Evolutionary conservation across 805 yeast species (phyloP), one percentile per base, ranked within the genome.

Genomic region (Clavispora vitiphila): DNA sequence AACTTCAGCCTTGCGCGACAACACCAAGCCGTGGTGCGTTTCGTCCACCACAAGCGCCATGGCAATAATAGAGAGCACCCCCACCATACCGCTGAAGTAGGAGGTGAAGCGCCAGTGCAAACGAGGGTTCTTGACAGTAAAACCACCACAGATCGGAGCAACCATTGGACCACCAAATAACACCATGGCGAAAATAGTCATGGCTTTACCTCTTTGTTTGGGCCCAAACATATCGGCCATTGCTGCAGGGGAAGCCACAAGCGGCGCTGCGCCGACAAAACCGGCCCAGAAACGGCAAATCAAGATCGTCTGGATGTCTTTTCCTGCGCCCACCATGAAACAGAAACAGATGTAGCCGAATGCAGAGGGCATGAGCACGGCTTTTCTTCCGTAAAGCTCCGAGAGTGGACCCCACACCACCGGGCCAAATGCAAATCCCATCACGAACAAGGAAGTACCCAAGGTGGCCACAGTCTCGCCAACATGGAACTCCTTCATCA

Each of bases 351-450:
- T 65, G 56, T 77, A 76, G 1, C 83, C 76, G 32, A 86, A 65
- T 4, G 74, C 61, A 5, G 89, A 77, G 3, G 78, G 47, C 2
- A 83, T 49, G 41, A 85, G 54, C 12, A 86, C 80, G 14, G 74
- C 61, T 58, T 77, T 76, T 61, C 96, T 76, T 41, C 95, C 93
- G 50, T 72, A 81, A 27, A 83, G 55, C 60, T 85, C 95, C n/a
- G 91, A 82, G 27, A 85, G 59, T 4, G 96, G 96, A 20, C 93
- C 96, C 88, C 93, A 90, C 27, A 87, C 55, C 38, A 90, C 70
- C 3, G 98, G 98, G 15, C 97, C 96, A 1, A 87, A 75, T 1
- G 96, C 97, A 64, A 89, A 91, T 9, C 97, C 98, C 32, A 88
- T 62, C n/a, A 90, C 96, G 54, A 78, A 90, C 20, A 89, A 69